Evolutionary conservation across 2,329 filamentous ascomycete genomes (phyloP).

Genomic region (Ceratocystis alfenasii): DNA sequence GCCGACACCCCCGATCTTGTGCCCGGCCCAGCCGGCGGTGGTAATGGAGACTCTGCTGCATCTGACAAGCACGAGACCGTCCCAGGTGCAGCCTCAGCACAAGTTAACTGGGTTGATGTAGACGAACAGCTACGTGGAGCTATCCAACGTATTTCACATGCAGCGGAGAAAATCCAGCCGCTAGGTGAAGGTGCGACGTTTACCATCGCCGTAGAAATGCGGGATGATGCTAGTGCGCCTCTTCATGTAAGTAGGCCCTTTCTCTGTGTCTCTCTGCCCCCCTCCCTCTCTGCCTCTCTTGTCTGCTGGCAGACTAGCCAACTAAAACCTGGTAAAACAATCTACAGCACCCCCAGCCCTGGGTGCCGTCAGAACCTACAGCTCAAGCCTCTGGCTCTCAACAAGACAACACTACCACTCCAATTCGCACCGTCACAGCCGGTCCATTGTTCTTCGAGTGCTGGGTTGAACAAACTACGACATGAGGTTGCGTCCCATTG

Average conservation of each 20-base stretch:
- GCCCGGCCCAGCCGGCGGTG: constrained; percentile 20
- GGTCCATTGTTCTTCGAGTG: constrained; percentile 54
- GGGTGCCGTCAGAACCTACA: constrained; percentile 45
- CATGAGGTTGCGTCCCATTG: neutral
- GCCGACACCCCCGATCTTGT: constrained; percentile 26
- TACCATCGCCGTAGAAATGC: constrained; percentile 63
- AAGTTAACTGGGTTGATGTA: constrained; percentile 46
- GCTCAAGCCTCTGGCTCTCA: constrained; percentile 28
- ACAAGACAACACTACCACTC: constrained; percentile 22
- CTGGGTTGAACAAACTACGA: constrained; percentile 48
- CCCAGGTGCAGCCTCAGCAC: constrained; percentile 22
- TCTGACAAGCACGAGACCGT: constrained; percentile 21
- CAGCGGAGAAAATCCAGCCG: constrained; percentile 43
- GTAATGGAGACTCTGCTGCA: constrained; percentile 2
- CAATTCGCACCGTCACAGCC: constrained; percentile 43
- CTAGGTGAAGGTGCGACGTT: constrained; percentile 59
- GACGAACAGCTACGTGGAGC: constrained; percentile 62
- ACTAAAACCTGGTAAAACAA: neutral
- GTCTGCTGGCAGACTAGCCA: neutral
- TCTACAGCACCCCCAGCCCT: constrained; percentile 45
- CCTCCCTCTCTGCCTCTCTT: neutral
- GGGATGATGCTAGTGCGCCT: constrained; percentile 45
- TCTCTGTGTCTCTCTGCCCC: neutral
- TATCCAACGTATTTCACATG: constrained; percentile 49
- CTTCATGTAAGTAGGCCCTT: constrained; percentile 39